Conservation (phyloP, 2,329 filamentous ascomycete species). For the Penicillium sp. region DNA sequence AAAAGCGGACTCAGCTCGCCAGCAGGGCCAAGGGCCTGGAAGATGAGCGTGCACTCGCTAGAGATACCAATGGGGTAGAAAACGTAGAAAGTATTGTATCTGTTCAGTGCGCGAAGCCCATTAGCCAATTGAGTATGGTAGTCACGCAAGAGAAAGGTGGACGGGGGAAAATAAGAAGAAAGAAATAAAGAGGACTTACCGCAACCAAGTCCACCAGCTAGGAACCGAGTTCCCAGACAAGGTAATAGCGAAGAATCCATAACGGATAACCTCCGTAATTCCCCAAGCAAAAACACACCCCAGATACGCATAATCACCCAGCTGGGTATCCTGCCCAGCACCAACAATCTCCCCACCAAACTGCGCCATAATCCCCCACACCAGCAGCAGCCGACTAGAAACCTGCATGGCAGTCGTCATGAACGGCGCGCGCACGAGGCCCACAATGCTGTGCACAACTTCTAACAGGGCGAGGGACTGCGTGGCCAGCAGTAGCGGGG, state of each 20-base stretch:
- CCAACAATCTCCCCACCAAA: conserved; percentile 51
- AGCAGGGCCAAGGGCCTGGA: conserved; percentile 61
- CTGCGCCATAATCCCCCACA: conserved; percentile 76
- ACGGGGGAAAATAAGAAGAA: neutral
- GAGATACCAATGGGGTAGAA: conserved; percentile 89
- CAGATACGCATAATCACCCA: conserved; percentile 44
- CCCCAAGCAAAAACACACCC: conserved; percentile 74
- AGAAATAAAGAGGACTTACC: conserved; percentile 24
- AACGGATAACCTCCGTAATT: conserved; percentile 87
- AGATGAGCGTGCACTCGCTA: conserved; percentile 82
- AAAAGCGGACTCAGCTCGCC: conserved; percentile 52
- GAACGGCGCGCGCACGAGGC: conserved; percentile 80
- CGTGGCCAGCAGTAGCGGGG: conserved; percentile 54
- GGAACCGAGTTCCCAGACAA: conserved; percentile 58
- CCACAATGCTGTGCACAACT: conserved; percentile 73
- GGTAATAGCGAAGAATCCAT: conserved; percentile 82
- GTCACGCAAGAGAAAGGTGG: neutral
- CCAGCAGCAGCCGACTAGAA: conserved; percentile 77
- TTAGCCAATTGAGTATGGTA: neutral
- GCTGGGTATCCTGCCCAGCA: conserved; percentile 18
- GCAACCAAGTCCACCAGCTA: conserved; percentile 63
- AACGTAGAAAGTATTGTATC: conserved; percentile 85
- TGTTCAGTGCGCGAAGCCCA: conserved; percentile 13
- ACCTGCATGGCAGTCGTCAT: conserved; percentile 89
- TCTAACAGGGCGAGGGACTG: conserved; percentile 83